Evolutionary conservation across 2,329 filamentous ascomycete genomes (phyloP).

Genomic region (Lojkania enalia): DNA sequence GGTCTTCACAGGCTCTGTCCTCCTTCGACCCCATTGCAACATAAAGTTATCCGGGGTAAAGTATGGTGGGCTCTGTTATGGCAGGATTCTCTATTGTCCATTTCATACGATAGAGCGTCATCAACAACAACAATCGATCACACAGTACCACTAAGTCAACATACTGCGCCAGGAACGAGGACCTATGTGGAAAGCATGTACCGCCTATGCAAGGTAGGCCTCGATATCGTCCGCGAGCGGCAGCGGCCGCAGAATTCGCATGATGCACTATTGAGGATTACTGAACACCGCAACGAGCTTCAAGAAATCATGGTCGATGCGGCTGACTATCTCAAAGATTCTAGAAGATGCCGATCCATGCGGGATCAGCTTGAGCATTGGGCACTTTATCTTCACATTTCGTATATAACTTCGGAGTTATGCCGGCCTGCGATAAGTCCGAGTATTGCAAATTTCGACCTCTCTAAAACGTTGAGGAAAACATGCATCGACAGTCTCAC

Average conservation of each 20-base stretch:
- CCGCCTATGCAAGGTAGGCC: constrained; percentile 59
- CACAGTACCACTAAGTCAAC: constrained; percentile 43
- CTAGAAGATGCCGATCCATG: constrained; percentile 51
- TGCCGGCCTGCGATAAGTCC: constrained; percentile 64
- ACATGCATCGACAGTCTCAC: constrained; percentile 61
- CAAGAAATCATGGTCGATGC: constrained; percentile 62
- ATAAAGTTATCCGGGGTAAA: constrained; percentile 44
- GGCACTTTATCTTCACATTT: constrained; percentile 63
- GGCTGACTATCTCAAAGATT: constrained; percentile 60
- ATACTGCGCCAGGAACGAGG: constrained; percentile 53
- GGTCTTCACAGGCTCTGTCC: constrained; percentile 63
- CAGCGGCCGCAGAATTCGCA: constrained; percentile 58
- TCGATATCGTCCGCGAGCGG: constrained; percentile 63
- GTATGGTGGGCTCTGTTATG: constrained; percentile 64
- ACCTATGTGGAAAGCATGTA: constrained; percentile 63
- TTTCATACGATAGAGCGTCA: constrained; percentile 64
- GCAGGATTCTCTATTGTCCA: constrained; percentile 66
- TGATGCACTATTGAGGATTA: constrained; percentile 58
- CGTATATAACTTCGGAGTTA: constrained; percentile 65
- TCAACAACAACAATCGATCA: constrained; percentile 59
- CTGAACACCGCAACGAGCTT: constrained; percentile 60
- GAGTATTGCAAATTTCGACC: constrained; percentile 48
- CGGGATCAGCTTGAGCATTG: constrained; percentile 63
- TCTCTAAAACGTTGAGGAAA: constrained; percentile 54
- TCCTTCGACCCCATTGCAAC: constrained; percentile 54